Conservation (phyloP, 495 filamentous ascomycete species). For the Penicillium arizonense region DNA sequence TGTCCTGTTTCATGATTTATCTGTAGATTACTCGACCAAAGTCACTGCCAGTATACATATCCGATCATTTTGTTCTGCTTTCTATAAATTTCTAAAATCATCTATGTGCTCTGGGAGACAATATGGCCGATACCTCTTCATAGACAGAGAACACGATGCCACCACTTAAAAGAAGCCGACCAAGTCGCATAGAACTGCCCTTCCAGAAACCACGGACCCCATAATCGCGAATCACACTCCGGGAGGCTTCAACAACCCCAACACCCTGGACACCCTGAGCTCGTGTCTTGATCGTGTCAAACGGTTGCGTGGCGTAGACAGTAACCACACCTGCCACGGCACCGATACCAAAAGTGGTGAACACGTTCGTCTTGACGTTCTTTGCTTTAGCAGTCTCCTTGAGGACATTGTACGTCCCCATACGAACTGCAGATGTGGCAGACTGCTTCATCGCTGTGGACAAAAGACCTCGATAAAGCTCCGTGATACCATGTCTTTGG, state of each 20-base stretch:
- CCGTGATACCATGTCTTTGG: conserved; percentile 46
- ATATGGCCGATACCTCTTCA: conserved; percentile 48
- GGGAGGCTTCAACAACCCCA: conserved; percentile 51
- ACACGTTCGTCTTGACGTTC: conserved; percentile 39
- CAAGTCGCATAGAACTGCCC: conserved; percentile 65
- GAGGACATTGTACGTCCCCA: conserved; percentile 67
- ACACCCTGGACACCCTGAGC: conserved; percentile 54
- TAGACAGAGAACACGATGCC: conserved; percentile 66
- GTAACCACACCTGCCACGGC: conserved; percentile 60
- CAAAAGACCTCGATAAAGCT: conserved; percentile 59
- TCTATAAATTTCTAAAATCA: neutral
- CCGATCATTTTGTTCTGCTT: neutral
- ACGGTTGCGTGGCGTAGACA: conserved; percentile 62
- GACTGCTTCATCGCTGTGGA: conserved; percentile 69
- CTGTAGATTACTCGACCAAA: neutral
- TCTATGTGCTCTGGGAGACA: conserved; percentile 1
- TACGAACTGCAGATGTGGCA: conserved; percentile 59
- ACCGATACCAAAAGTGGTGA: conserved; percentile 60
- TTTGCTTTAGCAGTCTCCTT: conserved; percentile 54
- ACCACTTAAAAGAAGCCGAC: conserved; percentile 60
- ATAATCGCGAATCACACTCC: conserved; percentile 50
- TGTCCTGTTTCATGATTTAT: neutral
- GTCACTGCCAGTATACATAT: neutral
- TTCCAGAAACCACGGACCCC: conserved; percentile 63
- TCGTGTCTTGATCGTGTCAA: conserved; percentile 66